A percentile compares a stretch with the other conserved stretches of the same genome.
Conservation (phyloP, 108 stramenopile genomes). For the Nitzschia putrida region DNA sequence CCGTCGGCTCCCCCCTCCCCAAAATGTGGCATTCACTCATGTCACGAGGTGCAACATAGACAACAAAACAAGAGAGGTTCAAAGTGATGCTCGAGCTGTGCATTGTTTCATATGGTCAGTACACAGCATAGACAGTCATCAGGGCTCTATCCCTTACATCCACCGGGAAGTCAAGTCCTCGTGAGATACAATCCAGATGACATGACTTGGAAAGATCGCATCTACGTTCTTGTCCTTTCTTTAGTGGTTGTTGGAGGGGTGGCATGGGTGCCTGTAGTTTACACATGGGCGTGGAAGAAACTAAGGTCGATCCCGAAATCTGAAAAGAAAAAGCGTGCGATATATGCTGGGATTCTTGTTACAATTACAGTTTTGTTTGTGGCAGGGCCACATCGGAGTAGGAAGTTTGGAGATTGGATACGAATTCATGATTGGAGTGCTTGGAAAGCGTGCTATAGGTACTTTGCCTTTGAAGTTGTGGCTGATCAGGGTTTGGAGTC, state of each 20-base stretch:
- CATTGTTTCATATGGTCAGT: too few relatives aligned
- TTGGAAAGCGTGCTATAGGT: conserved; percentile 82
- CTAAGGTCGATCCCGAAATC: conserved; percentile 21
- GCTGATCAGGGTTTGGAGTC: conserved; percentile 44
- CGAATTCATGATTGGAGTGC: conserved; percentile 65
- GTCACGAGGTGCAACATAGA: too few relatives aligned
- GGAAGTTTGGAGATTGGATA: conserved; percentile 50
- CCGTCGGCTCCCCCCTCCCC: too few relatives aligned
- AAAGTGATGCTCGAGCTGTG: too few relatives aligned
- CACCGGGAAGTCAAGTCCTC: conserved; percentile 36
- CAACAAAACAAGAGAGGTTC: too few relatives aligned
- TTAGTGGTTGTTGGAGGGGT: conserved; percentile 53
- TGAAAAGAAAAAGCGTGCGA: conserved; percentile 27
- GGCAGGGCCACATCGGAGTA: conserved; percentile 70
- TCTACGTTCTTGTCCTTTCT: conserved; percentile 33
- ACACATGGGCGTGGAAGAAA: conserved; percentile 29
- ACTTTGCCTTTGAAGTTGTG: conserved; percentile 75
- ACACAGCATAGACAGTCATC: conserved; percentile 5
- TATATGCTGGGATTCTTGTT: conserved; percentile 41
- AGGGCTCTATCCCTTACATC: conserved; percentile 42
- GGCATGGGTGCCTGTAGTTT: conserved; percentile 49
- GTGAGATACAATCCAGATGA: conserved; percentile 24
- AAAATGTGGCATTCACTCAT: too few relatives aligned
- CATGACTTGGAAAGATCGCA: conserved; percentile 33
- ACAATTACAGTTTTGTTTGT: conserved; percentile 26